These are phyloP conservation scores for Erythrophleum fordii DNA, from an alignment of 306 rosid species.

Conservation along the genomic window DNA sequence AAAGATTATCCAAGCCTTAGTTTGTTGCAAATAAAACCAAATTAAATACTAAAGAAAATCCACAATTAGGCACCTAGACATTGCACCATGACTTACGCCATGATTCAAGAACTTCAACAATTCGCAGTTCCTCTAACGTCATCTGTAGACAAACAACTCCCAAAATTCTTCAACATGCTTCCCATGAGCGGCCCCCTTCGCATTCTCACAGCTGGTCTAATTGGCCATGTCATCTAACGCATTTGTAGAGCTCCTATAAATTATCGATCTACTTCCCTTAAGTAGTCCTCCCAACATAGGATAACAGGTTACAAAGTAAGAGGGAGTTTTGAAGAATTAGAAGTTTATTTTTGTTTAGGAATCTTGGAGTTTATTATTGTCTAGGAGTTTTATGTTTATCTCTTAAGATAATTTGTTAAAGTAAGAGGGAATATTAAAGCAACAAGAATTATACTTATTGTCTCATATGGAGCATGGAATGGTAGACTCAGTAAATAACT, in stretches of 20 bases:
- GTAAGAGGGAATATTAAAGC: not conserved
- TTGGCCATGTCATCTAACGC: not conserved
- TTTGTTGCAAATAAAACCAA: not conserved
- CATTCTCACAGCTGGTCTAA: not conserved
- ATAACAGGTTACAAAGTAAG: not conserved
- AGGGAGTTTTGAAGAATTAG: not conserved
- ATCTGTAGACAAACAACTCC: not conserved
- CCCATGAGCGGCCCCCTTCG: not conserved
- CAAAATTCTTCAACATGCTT: not conserved
- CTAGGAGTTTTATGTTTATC: not conserved
- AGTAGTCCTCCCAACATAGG: not conserved
- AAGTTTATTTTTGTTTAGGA: not conserved
- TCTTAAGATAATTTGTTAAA: not conserved
- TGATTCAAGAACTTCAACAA: not conserved
- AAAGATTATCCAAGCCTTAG: not conserved
- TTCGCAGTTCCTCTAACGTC: not conserved
- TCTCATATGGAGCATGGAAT: not conserved
- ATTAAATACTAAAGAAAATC: not conserved
- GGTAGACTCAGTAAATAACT: not conserved
- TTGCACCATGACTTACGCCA: not conserved
- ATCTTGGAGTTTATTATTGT: not conserved
- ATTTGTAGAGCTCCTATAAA: not conserved
- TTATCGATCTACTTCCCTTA: not conserved
- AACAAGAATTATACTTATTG: not conserved
- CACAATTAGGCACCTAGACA: not conserved